Conservation (phyloP, 2,329 filamentous ascomycete species). For the Xylaria arbuscula region DNA sequence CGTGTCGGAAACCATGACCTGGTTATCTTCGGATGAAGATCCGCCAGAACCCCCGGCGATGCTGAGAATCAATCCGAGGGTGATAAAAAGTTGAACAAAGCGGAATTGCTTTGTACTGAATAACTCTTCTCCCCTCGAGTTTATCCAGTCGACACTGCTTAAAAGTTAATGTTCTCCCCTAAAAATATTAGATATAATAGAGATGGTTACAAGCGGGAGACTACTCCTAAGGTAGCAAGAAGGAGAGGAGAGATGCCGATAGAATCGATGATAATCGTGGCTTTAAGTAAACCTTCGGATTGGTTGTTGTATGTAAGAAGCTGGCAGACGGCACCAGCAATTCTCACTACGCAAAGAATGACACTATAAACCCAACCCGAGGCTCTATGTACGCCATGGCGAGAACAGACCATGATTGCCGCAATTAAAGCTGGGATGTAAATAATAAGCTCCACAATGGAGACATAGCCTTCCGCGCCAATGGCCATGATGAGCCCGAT, state of each 20-base stretch:
- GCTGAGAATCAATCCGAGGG: conserved; percentile 11
- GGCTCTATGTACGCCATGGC: conserved; percentile 16
- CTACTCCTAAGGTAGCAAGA: neutral
- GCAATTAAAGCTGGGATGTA: conserved; percentile 11
- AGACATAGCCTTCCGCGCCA: neutral
- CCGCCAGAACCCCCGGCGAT: conserved; percentile 4
- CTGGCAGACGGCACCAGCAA: conserved; percentile 14
- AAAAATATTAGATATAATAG: neutral
- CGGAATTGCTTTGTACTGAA: conserved; percentile 16
- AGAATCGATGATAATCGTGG: conserved; percentile 9
- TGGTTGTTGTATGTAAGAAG: conserved; percentile 7
- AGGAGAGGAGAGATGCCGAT: conserved; percentile 12
- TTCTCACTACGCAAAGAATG: conserved; percentile 13
- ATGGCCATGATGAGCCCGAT: neutral
- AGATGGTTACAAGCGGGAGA: conserved; percentile 12
- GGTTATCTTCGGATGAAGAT: neutral
- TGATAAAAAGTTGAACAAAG: conserved; percentile 11
- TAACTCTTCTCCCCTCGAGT: neutral
- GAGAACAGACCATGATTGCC: conserved; percentile 9
- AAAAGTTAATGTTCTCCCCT: neutral
- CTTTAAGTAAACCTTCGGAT: neutral
- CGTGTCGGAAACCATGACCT: neutral
- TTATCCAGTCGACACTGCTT: conserved; percentile 7
- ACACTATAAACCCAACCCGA: conserved; percentile 7
- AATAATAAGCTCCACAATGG: conserved; percentile 12